Evolutionary conservation across 768 basidiomycete species (phyloP), one percentile per base, ranked within the genome.

Genomic region (Trametes elegans): DNA sequence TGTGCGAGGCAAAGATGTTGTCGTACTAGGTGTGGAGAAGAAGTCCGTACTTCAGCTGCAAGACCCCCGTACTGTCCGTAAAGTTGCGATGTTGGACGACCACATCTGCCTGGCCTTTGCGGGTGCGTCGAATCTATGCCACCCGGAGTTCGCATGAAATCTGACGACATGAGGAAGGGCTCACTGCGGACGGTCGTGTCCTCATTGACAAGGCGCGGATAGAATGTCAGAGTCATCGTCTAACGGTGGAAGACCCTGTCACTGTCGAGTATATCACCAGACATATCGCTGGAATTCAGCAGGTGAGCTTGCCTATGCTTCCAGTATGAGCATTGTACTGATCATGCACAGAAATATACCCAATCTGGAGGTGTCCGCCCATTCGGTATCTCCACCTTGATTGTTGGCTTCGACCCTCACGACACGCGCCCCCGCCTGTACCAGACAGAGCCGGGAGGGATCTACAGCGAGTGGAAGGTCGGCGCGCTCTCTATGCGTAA

Each of bases 391-490:
- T 95, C 96, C 13, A 98, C 95, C 9, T 81, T 99, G 45, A 90
- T 99, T 59, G 84, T 98, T 60, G 97, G 97, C 40, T 99, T 98
- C 70, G 96, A 99, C 69, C 96, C 95, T 18, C 77, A 96, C 69
- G 95, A 96, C 66, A 79, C 79, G 40, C 80, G 79, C 58, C 97
- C 97, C 40, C 84, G 90, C 52, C 75, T 99, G 28, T 99, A 98
- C 73, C 89, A 94, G 73, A 98, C 97, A 10, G 97, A 99, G 71
- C 97, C 97, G 1, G 91, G 90, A 68, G 97, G 97, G 18, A 98
- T 98, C 60, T 98, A 95, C 73, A 93, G 90, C 61, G 93, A 93
- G 28, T 99, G 97, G 97, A 99, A 98, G 86, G 95, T 90, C 42
- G 48, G 74, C 60, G 14, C 5, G 71, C 18, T 49, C n/a, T n/a